Percentiles rank a stretch among this genome's conserved stretches.
These are phyloP conservation scores for Sphaerulina populicola DNA, from an alignment of 2,329 filamentous ascomycete genomes.

Conservation along the genomic window DNA sequence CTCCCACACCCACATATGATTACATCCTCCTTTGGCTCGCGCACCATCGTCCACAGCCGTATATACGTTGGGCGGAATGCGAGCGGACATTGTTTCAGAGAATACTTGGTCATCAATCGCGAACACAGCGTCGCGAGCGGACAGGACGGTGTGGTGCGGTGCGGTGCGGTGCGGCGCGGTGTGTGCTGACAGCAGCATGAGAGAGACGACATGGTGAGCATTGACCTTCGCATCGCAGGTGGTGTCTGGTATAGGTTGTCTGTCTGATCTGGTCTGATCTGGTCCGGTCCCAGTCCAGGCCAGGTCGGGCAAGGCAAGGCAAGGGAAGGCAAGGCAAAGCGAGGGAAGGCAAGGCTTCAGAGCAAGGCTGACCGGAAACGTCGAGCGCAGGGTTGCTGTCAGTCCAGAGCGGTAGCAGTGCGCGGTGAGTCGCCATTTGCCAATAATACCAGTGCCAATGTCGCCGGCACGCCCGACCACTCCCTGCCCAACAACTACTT, in stretches of 20 bases:
- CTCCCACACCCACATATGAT: neutral
- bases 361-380: conserved; percentile 4
- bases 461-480: neutral
- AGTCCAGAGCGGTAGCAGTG: conserved; percentile 6
- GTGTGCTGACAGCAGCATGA: neutral
- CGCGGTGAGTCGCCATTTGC: conserved; percentile 3
- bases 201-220: neutral
- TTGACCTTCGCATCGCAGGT: neutral
- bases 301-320: too few relatives aligned
- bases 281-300: too few relatives aligned
- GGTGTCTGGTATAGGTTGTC: too few relatives aligned
- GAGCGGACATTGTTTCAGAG: neutral
- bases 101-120: too few relatives aligned
- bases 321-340: neutral
- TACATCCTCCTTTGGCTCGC: neutral
- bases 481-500: conserved; percentile 8
- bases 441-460: neutral
- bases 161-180: neutral
- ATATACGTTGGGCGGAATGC: neutral
- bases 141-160: too few relatives aligned
- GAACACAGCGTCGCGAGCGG: too few relatives aligned
- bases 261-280: too few relatives aligned
- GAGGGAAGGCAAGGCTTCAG: neutral
- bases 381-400: conserved; percentile 13
- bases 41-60: neutral